These are phyloP conservation scores for Vitis hybrid DNA, from an alignment of 177 flowering plant species.

Conservation along the genomic window DNA sequence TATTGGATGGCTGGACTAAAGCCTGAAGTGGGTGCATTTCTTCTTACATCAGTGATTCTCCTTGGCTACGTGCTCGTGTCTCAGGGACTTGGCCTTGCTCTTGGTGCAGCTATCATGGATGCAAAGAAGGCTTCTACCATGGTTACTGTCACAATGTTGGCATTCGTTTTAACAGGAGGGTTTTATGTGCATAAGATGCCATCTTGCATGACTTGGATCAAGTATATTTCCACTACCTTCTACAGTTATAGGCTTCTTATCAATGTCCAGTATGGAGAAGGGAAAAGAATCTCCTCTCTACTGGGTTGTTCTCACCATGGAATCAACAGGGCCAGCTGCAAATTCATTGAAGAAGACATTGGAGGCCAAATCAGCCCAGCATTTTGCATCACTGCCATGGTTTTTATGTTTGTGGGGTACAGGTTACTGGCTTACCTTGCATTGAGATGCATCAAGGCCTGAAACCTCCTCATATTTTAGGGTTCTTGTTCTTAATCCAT, in stretches of 20 bases:
- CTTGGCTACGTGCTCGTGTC: slow-evolving; percentile 69
- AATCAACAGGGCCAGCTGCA: slow-evolving; percentile 33
- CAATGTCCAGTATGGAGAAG: slow-evolving; percentile 59
- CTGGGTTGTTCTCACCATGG: slow-evolving; percentile 39
- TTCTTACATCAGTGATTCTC: slow-evolving; percentile 43
- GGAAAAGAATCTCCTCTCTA: slow-evolving; percentile 26
- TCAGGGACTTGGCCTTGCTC: slow-evolving; percentile 74
- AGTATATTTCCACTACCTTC: slow-evolving; percentile 61
- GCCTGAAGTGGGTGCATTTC: slow-evolving; percentile 46
- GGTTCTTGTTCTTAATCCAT: no score
- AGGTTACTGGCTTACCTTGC: slow-evolving; percentile 67
- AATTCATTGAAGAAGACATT: slow-evolving; percentile 49
- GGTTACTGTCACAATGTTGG: slow-evolving; percentile 66
- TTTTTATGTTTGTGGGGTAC: slow-evolving; percentile 64
- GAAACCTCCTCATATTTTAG: slow-evolving; percentile 3
- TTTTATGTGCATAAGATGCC: slow-evolving; percentile 79
- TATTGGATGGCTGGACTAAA: slow-evolving; percentile 82
- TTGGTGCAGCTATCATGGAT: slow-evolving; percentile 84
- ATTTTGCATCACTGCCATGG: slow-evolving; percentile 30
- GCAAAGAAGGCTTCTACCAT: slow-evolving; percentile 73
- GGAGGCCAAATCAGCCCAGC: slow-evolving; percentile 44
- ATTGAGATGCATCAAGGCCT: slow-evolving; percentile 47
- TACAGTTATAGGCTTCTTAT: slow-evolving; percentile 62
- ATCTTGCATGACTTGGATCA: slow-evolving; percentile 58
- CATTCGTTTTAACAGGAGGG: slow-evolving; percentile 74